These are phyloP conservation scores for Nectriaceae sp. DNA, from an alignment of 2,329 filamentous ascomycete species.

Conservation along the genomic window DNA sequence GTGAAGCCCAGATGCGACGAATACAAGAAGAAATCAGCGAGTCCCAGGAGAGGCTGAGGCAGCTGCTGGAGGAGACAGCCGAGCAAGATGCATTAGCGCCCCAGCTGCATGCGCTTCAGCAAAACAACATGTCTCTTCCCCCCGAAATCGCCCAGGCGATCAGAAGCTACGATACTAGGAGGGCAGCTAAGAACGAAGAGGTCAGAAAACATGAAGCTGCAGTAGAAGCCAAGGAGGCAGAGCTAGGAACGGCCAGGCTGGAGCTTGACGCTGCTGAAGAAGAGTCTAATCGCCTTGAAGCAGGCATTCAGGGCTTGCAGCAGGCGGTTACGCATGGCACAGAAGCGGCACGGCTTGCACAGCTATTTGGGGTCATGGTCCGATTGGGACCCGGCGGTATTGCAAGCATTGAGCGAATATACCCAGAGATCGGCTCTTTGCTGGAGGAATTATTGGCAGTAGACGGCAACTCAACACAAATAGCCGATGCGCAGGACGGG, in stretches of 20 bases:
- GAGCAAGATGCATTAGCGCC: conserved; percentile 26
- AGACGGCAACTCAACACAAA: conserved; percentile 13
- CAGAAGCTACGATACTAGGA: conserved; percentile 24
- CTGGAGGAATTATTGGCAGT: conserved; percentile 25
- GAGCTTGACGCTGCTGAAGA: conserved; percentile 23
- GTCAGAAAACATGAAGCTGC: conserved; percentile 25
- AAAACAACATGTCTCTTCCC: conserved; percentile 28
- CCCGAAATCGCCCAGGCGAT: conserved; percentile 30
- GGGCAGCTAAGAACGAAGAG: conserved; percentile 28
- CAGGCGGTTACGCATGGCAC: conserved; percentile 22
- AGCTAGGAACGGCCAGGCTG: conserved; percentile 17
- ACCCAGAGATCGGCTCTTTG: conserved; percentile 31
- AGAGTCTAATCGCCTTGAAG: conserved; percentile 18
- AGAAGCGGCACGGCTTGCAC: conserved; percentile 25
- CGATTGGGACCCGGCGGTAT: conserved; percentile 27
- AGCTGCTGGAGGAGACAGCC: conserved; percentile 25
- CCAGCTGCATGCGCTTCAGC: conserved; percentile 28
- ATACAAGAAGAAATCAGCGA: conserved; percentile 24
- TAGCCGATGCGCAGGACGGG: background rate
- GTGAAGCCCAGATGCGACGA: conserved; percentile 19
- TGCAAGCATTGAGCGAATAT: conserved; percentile 30
- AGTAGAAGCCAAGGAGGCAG: conserved; percentile 20
- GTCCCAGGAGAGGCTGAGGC: conserved; percentile 17
- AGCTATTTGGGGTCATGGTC: conserved; percentile 29
- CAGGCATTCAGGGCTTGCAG: conserved; percentile 27